Conservation (phyloP, 768 basidiomycete genomes). For the Pleurotus giganteus region DNA sequence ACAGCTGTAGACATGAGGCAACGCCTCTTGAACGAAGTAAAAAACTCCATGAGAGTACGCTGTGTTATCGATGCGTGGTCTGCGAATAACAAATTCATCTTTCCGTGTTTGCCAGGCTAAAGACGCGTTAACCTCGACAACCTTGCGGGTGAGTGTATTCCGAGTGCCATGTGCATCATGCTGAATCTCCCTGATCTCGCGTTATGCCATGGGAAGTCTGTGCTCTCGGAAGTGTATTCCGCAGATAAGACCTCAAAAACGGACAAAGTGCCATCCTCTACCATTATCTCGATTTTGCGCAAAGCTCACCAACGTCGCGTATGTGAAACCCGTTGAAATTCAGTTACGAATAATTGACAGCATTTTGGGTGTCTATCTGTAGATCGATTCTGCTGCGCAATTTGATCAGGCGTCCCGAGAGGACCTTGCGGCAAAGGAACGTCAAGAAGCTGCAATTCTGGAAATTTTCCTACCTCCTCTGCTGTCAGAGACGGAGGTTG, state of each 20-base stretch:
- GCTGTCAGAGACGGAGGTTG: slow-evolving; percentile 54
- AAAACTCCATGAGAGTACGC: slow-evolving; percentile 67
- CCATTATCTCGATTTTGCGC: slow-evolving; percentile 50
- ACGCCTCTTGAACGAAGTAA: slow-evolving; percentile 51
- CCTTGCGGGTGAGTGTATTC: slow-evolving; percentile 46
- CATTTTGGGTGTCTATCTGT: too few species aligned
- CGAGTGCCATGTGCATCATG: background rate
- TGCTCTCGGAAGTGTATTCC: slow-evolving; percentile 67
- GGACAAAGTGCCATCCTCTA: slow-evolving; percentile 41
- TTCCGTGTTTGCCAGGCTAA: slow-evolving; percentile 41
- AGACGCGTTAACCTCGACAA: slow-evolving; percentile 54
- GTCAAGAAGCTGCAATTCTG: slow-evolving; percentile 53
- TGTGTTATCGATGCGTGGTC: background rate
- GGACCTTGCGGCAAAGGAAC: slow-evolving; percentile 66
- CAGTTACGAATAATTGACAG: too few species aligned
- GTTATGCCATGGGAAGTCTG: slow-evolving; percentile 39
- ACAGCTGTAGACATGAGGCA: slow-evolving; percentile 47
- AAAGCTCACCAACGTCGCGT: slow-evolving; percentile 62
- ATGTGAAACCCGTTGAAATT: slow-evolving; percentile 24
- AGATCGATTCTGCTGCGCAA: slow-evolving; percentile 61
- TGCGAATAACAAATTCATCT: too few species aligned
- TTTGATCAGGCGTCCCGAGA: slow-evolving; percentile 55
- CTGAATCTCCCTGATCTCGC: background rate
- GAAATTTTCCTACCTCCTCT: slow-evolving; percentile 58
- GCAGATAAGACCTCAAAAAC: slow-evolving; percentile 55